A percentile compares a stretch with the other conserved stretches of the same genome.
Conservation (phyloP, 2,329 filamentous ascomycete genomes). For the Nemania sp. region DNA sequence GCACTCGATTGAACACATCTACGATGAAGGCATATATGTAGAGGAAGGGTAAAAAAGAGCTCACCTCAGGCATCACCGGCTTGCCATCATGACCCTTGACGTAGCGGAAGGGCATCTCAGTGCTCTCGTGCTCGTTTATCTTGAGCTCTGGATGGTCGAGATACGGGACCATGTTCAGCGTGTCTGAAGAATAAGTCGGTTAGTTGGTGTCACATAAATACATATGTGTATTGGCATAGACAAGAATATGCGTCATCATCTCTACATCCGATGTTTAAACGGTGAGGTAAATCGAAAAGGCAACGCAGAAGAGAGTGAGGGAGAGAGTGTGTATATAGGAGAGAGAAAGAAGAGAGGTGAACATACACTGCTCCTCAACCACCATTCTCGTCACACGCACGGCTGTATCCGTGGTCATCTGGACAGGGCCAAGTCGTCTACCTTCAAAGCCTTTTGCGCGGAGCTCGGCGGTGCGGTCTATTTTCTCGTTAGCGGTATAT, state of each 20-base stretch:
- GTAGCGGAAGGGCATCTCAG: constrained; percentile 97
- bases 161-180: constrained; percentile 78
- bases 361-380: constrained; percentile 75
- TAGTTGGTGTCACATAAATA: background rate
- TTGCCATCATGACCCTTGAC: constrained; percentile 74
- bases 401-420: constrained; percentile 98
- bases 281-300: background rate
- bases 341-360: background rate
- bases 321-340: no score
- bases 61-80: constrained; percentile 89
- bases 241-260: no score
- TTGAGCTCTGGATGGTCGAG: constrained; percentile 87
- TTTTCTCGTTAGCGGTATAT: no score
- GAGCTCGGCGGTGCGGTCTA: constrained; percentile 96
- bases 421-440: constrained; percentile 83
- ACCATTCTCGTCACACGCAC: constrained; percentile 91
- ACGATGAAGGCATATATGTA: no score
- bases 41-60: no score
- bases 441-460: constrained; percentile 91
- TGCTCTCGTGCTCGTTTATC: constrained; percentile 90
- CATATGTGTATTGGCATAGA: no score
- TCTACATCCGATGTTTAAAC: no score
- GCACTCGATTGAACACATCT: no score
- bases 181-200: constrained; percentile 37
- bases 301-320: background rate